Evolutionary conservation across 257 asterid species (phyloP), one percentile per base, ranked within the genome.

Genomic region (Ocimum tenuiflorum): DNA sequence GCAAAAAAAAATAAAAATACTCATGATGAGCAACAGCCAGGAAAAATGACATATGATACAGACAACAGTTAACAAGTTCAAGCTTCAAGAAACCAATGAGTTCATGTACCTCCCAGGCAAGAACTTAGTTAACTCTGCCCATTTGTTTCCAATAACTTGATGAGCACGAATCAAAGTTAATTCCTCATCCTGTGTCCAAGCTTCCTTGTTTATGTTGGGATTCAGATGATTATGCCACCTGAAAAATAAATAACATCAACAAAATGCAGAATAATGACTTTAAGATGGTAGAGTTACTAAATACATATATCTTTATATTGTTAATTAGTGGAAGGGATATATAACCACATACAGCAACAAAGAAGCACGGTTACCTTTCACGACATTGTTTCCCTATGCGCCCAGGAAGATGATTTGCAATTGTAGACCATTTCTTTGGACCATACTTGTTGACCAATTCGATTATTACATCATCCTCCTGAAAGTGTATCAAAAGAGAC

Each of bases 201-300:
- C 96, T 76, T 94, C 96, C 71, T 86, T 94, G 60, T 90, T 94
- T 50, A 94, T 94, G 78, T 77, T 73, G 63, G 99, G 99, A 78
- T 94, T 94, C 24, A 94, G 87, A 86, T 94, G 99, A 80, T 94
- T 94, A 81, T 94, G 99, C 99, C 99, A 94, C 86, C 99, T 94
- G 79, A 61, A 74, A 75, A 74, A 49, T 42, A 45, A 65, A 51
- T 22, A 45, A 15, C 27, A 27, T 35, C 35, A 24, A 54, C 43
- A 27, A 56, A 53, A 50, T 57, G 46, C 35, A 23, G 2, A 67
- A 20, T 13, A 0, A 29, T 33, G 19, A 65, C 11, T 43, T 24
- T 7, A 22, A 2, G 4, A 43, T 2, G 10, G 18, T n/a, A 23
- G 41, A 27, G 35, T 14, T 27, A 19, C 35, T 27, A 75, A 58